Evolutionary conservation across 140 eudicot species (phyloP), one percentile per base, ranked within the genome.

Genomic region (Erigeron philadelphicus): DNA sequence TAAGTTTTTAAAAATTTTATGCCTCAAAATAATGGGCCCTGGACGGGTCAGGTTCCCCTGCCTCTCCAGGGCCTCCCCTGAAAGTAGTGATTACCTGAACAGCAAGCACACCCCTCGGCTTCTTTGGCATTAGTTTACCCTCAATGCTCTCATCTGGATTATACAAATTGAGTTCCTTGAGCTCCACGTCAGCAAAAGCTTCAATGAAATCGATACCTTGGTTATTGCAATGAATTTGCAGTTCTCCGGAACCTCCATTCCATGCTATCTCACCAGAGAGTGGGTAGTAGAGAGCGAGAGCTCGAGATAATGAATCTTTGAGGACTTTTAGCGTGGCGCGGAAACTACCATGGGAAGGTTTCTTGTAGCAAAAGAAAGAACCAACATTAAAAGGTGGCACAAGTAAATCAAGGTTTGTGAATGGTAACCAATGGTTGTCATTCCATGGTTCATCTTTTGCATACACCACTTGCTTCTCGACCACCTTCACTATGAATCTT

Each of bases 351-450:
- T 75, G 47, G 21, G 69, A 62, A 2, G 38, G 38, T 15, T 49
- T 76, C 0, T 68, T 76, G 75, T 76, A 76, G 25, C 75, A 76
- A 35, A 75, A 76, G 75, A 76, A 68, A 42, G 65, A 68, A 8
- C 80, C 80, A 15, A 68, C 70, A 25, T 76, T 75, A 61, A 76
- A 60, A 44, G 80, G 80, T 76, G 80, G 80, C 59, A 76, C 71
- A 65, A 76, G 13, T 75, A 76, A 76, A 48, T 76, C 80, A 0
- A 76, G 71, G 70, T 76, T 76, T 9, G 79, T 59, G 6, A 75
- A 49, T 21, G 25, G 25, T 21, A 21, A 21, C 25, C 25, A 21
- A 21, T 21, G 25, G 25, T 21, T 1, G 1, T 0, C 25, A 21
- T 21, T 21, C 25, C 25, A 21, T 21, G 25, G 25, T 21, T 21